A percentile compares a stretch with the other conserved stretches of the same genome.
Conservation (phyloP, 1,139 yeast species). For the Yamadazyma buinensis region DNA sequence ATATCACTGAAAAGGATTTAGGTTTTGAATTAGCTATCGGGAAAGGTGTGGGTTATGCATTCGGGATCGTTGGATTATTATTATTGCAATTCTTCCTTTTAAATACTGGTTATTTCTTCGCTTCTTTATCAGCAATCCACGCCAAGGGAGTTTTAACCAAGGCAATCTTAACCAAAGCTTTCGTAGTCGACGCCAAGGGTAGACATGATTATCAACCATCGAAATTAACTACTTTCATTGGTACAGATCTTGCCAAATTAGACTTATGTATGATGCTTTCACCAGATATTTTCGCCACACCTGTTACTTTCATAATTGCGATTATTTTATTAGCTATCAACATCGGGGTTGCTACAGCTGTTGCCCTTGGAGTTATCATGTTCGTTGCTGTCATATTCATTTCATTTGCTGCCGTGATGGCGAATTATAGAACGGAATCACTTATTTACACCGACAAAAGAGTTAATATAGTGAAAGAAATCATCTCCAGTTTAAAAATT, state of each 20-base stretch:
- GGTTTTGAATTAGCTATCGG: slow-evolving; percentile 24
- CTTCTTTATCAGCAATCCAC: slow-evolving; percentile 53
- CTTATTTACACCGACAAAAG: slow-evolving; percentile 30
- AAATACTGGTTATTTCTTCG: slow-evolving; percentile 18
- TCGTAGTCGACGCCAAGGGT: slow-evolving; percentile 57
- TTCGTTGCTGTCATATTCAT: slow-evolving; percentile 20
- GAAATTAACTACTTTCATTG: slow-evolving; percentile 54
- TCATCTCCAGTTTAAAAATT: slow-evolving; percentile 31
- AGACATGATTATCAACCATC: slow-evolving; percentile 61
- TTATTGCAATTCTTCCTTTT: slow-evolving; percentile 13
- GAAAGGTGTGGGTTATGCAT: slow-evolving; percentile 35
- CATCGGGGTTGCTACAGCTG: slow-evolving; percentile 34
- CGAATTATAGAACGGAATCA: slow-evolving; percentile 24
- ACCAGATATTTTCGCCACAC: slow-evolving; percentile 26
- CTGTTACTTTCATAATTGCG: slow-evolving; percentile 27
- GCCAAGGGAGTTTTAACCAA: slow-evolving; percentile 64
- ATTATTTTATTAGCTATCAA: slow-evolving; percentile 29
- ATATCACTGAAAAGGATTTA: slow-evolving; percentile 21
- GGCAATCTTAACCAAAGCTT: slow-evolving; percentile 62
- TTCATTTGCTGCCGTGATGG: slow-evolving; percentile 21
- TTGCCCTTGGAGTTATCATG: slow-evolving; percentile 26
- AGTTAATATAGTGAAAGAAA: slow-evolving; percentile 32
- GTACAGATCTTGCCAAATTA: slow-evolving; percentile 35
- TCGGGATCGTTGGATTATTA: slow-evolving; percentile 26
- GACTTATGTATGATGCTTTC: slow-evolving; percentile 32